Evolutionary conservation across 352 stramenopile species (phyloP), one percentile per base, ranked within the genome.

Genomic region (Globisporangium nagaii): DNA sequence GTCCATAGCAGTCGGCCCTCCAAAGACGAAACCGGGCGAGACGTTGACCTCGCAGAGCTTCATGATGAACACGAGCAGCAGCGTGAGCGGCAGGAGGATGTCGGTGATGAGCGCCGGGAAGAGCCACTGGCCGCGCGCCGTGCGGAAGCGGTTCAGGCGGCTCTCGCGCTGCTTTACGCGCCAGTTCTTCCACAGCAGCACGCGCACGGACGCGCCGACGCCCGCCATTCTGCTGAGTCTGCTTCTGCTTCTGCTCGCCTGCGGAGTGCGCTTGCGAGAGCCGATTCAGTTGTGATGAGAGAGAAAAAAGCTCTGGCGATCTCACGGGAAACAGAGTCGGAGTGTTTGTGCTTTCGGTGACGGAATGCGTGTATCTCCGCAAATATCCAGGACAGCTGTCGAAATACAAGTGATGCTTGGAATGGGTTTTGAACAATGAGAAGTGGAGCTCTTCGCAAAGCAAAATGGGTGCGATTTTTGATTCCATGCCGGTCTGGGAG

Each of bases 181-280:
- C 80, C 80, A 93, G 62, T 88, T 86, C 66, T 90, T 93, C 76
- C 78, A 86, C 40, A 90, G 75, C 57, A 93, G 60, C 52, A 88
- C 74, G 60, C 75, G 49, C 34, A 71, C 48, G 5, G 64, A 70
- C 24, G 54, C 46, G 13, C 34, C 11, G 3, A 75, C 41, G 13
- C 60, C 53, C 19, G 42, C 47, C 60, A 71, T 61, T 37, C 22
- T 11, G 15, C 43, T 25, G 19, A 1, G 13, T 22, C 13, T 30
- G n/a, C n/a, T n/a, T n/a, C n/a, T n/a, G n/a, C 43, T 30, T 36
- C 27, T 11, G 7, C 31, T 8, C 40, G 4, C 30, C 20, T 25
- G 40, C 6, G 17, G 39, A 44, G 20, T 44, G 20, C 39, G 20
- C 19, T n/a, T n/a, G 39, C 19, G 39, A 8, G 24, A 19, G 39